Evolutionary conservation across 441 rosid species (phyloP).

Genomic region (Populus tomentosa): DNA sequence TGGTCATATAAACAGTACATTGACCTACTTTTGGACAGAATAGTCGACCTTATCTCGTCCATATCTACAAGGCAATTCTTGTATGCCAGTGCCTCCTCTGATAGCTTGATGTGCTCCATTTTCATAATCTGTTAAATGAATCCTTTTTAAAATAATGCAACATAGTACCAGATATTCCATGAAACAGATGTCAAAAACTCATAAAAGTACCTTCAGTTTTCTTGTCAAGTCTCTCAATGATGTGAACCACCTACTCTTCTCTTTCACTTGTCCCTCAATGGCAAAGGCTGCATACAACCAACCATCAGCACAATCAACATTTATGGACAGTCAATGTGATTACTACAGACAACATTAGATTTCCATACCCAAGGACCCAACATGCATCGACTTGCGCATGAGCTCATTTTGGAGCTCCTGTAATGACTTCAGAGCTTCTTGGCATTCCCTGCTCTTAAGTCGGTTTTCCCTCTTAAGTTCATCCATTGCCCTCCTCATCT

Average conservation of each 20-base stretch:
- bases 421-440: constrained; percentile 67
- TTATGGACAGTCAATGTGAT: neutral
- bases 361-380: constrained; percentile 85
- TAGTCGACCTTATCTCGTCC: constrained; percentile 38
- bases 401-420: constrained; percentile 77
- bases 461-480: constrained; percentile 66
- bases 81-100: constrained; percentile 65
- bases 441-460: constrained; percentile 62
- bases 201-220: constrained; percentile 61
- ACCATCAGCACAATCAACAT: constrained; percentile 11
- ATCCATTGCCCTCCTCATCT: constrained; percentile 49
- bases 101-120: constrained; percentile 73
- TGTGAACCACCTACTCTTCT: constrained; percentile 90
- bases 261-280: constrained; percentile 96
- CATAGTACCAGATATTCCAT: neutral
- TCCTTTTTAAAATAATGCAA: constrained; percentile 10
- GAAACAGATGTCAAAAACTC: neutral
- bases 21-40: constrained; percentile 55
- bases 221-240: constrained; percentile 85
- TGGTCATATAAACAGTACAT: neutral
- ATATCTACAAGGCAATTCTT: constrained; percentile 52
- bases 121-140: constrained; percentile 61
- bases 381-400: constrained; percentile 99
- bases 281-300: constrained; percentile 67
- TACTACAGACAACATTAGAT: neutral